phyloP scores from a whole-genome alignment of 139 green algal genomes.

The Micractinium sp. region DNA sequence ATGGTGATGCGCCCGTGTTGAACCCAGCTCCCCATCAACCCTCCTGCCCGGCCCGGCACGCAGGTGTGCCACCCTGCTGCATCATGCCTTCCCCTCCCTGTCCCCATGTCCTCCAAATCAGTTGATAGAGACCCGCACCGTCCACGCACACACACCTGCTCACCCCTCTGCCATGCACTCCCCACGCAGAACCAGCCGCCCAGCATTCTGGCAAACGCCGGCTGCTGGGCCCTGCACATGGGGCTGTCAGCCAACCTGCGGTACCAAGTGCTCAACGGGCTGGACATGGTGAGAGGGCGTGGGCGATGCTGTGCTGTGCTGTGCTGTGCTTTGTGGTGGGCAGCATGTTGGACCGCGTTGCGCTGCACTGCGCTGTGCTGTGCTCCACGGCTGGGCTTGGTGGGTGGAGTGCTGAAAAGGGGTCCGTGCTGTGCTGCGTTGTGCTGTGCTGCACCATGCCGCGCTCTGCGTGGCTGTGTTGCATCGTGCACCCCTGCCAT shows the following conservation, averaged over 20 bases:
- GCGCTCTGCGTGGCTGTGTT: neutral
- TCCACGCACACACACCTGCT: too few species aligned
- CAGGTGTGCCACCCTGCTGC: too few species aligned
- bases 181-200: slow-evolving; percentile 79
- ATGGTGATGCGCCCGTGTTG: too few species aligned
- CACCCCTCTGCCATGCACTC: neutral
- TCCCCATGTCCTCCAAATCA: too few species aligned
- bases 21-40: too few species aligned
- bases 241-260: slow-evolving; percentile 88
- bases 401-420: too few species aligned
- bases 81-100: neutral
- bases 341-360: too few species aligned
- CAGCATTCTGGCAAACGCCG: slow-evolving; percentile 83
- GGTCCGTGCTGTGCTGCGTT: neutral
- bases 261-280: slow-evolving; percentile 92
- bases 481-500: too few species aligned
- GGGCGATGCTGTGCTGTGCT: neutral
- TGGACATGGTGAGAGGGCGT: slow-evolving; percentile 83
- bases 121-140: too few species aligned
- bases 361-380: neutral
- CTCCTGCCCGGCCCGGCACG: too few species aligned
- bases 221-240: slow-evolving; percentile 92
- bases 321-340: neutral
- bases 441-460: neutral
- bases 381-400: neutral